A percentile compares a stretch with the other conserved stretches of the same genome.
These are phyloP conservation scores for Suillus americanus DNA, from an alignment of 768 basidiomycete genomes.

Conservation along the genomic window DNA sequence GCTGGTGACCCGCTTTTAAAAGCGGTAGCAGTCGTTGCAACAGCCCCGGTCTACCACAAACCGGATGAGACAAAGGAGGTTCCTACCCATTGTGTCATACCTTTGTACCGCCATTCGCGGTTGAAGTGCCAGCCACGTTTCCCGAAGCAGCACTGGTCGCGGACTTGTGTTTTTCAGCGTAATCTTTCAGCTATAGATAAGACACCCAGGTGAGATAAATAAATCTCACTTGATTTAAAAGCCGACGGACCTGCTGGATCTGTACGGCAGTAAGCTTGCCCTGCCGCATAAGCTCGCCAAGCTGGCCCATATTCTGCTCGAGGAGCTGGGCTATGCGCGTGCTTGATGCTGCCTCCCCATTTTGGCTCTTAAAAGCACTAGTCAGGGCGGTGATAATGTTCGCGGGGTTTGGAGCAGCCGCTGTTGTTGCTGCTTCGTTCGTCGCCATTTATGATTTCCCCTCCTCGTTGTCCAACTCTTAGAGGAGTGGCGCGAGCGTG, in stretches of 20 bases:
- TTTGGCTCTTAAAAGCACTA: conserved; percentile 61
- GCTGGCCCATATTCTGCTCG: conserved; percentile 64
- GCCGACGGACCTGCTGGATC: conserved; percentile 60
- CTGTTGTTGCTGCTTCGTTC: conserved; percentile 23
- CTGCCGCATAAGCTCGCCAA: conserved; percentile 66
- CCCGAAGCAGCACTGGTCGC: conserved; percentile 14
- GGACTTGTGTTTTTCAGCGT: conserved; percentile 44
- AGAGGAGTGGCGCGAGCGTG: background rate
- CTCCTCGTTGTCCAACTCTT: background rate
- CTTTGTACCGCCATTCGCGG: background rate
- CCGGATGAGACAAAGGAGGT: background rate
- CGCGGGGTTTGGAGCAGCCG: conserved; percentile 29
- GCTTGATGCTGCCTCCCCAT: conserved; percentile 58
- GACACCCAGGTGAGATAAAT: background rate
- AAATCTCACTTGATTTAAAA: conserved; percentile 8
- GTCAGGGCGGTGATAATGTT: conserved; percentile 64
- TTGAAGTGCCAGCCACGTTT: conserved; percentile 11
- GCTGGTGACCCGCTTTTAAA: conserved; percentile 35
- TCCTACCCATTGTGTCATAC: background rate
- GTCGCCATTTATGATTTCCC: conserved; percentile 22
- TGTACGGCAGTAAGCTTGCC: conserved; percentile 73
- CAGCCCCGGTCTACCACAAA: conserved; percentile 8
- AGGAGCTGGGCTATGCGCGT: conserved; percentile 67
- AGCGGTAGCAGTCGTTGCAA: conserved; percentile 20
- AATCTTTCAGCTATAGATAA: background rate